Evolutionary conservation across 2,329 filamentous ascomycete species (phyloP).

Genomic region (Neofusicoccum sp.): DNA sequence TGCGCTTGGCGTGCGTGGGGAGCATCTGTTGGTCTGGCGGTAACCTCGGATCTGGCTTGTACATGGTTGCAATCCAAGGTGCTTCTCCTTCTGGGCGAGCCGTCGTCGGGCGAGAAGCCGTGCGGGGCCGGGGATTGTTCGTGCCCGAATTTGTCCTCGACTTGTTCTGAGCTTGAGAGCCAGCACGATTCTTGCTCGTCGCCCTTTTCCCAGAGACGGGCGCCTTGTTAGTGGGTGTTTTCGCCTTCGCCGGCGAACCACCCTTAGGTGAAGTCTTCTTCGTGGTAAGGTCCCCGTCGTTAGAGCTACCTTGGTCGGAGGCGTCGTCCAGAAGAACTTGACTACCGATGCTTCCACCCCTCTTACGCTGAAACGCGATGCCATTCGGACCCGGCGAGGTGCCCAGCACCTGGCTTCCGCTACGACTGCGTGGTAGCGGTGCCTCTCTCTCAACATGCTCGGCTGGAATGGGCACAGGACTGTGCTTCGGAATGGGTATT

Average conservation of each 20-base stretch:
- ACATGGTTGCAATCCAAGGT: conserved; percentile 91
- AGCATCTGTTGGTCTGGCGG: conserved; percentile 94
- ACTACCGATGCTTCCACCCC: conserved; percentile 66
- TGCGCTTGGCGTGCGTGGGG: conserved; percentile 83
- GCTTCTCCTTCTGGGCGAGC: conserved; percentile 85
- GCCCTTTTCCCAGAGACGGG: conserved; percentile 36
- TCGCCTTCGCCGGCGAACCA: conserved; percentile 40
- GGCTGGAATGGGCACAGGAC: conserved; percentile 70
- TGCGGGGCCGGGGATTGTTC: conserved; percentile 52
- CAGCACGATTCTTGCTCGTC: conserved; percentile 28
- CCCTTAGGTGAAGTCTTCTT: conserved; percentile 8
- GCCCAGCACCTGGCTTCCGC: conserved; percentile 42
- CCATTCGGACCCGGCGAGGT: neutral
- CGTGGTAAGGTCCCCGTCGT: neutral
- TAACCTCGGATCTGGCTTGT: conserved; percentile 90
- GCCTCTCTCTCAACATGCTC: conserved; percentile 73
- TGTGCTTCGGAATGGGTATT: conserved; percentile 81
- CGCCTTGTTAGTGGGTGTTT: conserved; percentile 36
- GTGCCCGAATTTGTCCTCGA: conserved; percentile 18
- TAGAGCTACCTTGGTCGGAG: conserved; percentile 26
- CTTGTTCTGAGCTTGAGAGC: conserved; percentile 11
- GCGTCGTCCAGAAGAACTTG: conserved; percentile 52
- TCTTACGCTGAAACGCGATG: conserved; percentile 49
- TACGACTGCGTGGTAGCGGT: conserved; percentile 60
- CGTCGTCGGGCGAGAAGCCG: conserved; percentile 57